A percentile compares a stretch with the other conserved stretches of the same genome.
Conservation (phyloP, 2,329 filamentous ascomycete genomes). For the Aotearoamyces nothofagi region DNA sequence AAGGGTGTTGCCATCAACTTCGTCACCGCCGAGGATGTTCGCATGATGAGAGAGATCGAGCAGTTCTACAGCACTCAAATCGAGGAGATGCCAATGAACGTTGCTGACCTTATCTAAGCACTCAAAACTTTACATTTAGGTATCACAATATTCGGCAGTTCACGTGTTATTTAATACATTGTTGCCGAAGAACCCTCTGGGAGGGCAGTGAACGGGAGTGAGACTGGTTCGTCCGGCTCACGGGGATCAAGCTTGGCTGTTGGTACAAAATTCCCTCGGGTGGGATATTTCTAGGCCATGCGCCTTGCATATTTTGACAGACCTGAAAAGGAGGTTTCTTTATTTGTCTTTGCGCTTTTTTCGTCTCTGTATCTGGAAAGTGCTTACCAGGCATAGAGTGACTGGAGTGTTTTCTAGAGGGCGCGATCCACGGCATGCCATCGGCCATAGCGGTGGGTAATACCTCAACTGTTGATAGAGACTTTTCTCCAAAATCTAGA, state of each 20-base stretch:
- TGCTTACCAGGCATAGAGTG: constrained; percentile 14
- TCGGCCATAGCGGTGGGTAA: not conserved
- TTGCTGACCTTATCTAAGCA: constrained; percentile 57
- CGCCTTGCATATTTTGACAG: constrained; percentile 16
- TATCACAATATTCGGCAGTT: constrained; percentile 16
- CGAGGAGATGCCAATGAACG: constrained; percentile 99
- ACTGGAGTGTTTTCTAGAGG: constrained; percentile 11
- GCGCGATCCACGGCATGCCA: constrained; percentile 5
- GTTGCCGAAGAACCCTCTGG: constrained; percentile 6
- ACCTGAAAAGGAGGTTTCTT: constrained; percentile 18
- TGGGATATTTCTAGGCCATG: constrained; percentile 9
- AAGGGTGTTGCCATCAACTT: constrained; percentile 99
- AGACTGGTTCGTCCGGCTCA: constrained; percentile 20
- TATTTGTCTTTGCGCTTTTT: constrained; percentile 17
- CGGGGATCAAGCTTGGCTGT: constrained; percentile 17
- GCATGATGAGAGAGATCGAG: constrained; percentile 99
- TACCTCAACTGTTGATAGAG: constrained; percentile 1
- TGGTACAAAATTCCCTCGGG: constrained; percentile 20
- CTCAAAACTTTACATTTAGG: constrained; percentile 12
- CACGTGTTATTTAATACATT: constrained; percentile 9
- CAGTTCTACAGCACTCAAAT: constrained; percentile 99
- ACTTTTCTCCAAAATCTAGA: constrained; percentile 1
- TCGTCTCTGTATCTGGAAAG: constrained; percentile 17
- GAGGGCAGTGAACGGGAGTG: constrained; percentile 20
- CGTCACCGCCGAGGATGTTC: constrained; percentile 95